Percentiles rank a stretch among this genome's conserved stretches.
Conservation (phyloP, 805 yeast species). For the Candida ponderosae region DNA sequence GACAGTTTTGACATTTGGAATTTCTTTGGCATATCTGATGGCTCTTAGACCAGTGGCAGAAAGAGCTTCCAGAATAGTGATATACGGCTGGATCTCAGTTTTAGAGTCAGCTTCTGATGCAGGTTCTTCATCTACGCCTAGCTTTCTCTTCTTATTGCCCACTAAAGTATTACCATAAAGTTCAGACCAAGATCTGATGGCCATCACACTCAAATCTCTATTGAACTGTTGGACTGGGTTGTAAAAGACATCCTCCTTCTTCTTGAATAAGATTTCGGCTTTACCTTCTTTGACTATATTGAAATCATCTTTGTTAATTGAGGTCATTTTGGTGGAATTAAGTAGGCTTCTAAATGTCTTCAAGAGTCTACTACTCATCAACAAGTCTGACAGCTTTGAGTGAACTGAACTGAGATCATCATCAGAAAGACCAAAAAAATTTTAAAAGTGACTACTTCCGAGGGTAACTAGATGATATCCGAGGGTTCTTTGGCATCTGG, state of each 20-base stretch:
- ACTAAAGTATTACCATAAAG: conserved; percentile 33
- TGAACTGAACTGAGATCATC: background rate
- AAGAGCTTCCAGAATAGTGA: conserved; percentile 78
- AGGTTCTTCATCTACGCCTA: conserved; percentile 14
- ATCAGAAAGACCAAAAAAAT: no score
- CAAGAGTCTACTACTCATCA: background rate
- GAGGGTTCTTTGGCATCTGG: no score
- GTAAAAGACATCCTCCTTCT: conserved; percentile 80
- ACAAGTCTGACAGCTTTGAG: background rate
- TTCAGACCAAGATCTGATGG: conserved; percentile 81
- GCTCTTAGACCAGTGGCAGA: conserved; percentile 96
- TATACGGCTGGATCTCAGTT: conserved; percentile 25
- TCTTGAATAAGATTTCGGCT: conserved; percentile 77
- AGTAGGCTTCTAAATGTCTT: no score
- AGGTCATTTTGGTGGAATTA: conserved; percentile 1
- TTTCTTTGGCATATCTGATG: conserved; percentile 85
- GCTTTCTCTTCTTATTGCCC: conserved; percentile 26
- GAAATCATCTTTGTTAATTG: conserved; percentile 24
- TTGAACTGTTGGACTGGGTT: conserved; percentile 97
- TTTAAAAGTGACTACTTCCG: no score
- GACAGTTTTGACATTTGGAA: conserved; percentile 64
- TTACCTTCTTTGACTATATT: conserved; percentile 63
- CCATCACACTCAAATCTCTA: conserved; percentile 80
- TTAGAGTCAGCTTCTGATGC: conserved; percentile 5
- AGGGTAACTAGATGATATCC: no score